Evolutionary conservation across 352 stramenopile genomes (phyloP), one percentile per base, ranked within the genome.

Genomic region (Aphanomyces cochlioides): DNA sequence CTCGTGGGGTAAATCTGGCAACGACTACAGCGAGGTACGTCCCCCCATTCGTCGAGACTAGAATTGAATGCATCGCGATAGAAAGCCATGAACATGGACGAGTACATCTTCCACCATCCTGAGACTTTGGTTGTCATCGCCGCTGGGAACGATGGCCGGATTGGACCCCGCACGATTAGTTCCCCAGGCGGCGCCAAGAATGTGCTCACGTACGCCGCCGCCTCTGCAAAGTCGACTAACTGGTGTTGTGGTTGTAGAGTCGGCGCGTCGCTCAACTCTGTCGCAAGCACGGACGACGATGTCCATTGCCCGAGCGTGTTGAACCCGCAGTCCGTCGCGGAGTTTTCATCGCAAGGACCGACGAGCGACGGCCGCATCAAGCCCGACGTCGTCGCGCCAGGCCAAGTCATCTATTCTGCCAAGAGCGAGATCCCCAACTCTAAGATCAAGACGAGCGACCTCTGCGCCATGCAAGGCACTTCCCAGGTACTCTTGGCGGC

Each of bases 121-220:
- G 85, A 95, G 5, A 76, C 90, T 10, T 69, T 97, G 7, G 77
- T 96, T 39, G 77, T 97, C 54, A 84, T 96, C 13, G 90, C 90
- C 1, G 90, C 90, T 10, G 90, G 90, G 57, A 97, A 97, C 75
- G 89, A 86, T 45, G 90, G 90, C 12, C 88, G 95, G 53, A 74
- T 82, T 7, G 80, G 77, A 1, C 77, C 80, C 7, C 77, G 83
- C 19, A 90, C 85, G 12, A 93, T 93, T 69, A 90, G 84, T 43
- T 93, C 85, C n/a, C 85, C 85, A 4, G 90, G 84, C 1, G 85
- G 85, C 0, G 83, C 85, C 48, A 93, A 93, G 76, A 93, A 93
- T 47, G 84, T 93, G 12, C 88, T 93, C 69, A 92, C 83, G 2
- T 67, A 17, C 43, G 10, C 43, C 43, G 2, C 17, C 43, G 2